phyloP scores from a whole-genome alignment of 805 yeast species.

The Yamadazyma takamatsuzukensis region DNA sequence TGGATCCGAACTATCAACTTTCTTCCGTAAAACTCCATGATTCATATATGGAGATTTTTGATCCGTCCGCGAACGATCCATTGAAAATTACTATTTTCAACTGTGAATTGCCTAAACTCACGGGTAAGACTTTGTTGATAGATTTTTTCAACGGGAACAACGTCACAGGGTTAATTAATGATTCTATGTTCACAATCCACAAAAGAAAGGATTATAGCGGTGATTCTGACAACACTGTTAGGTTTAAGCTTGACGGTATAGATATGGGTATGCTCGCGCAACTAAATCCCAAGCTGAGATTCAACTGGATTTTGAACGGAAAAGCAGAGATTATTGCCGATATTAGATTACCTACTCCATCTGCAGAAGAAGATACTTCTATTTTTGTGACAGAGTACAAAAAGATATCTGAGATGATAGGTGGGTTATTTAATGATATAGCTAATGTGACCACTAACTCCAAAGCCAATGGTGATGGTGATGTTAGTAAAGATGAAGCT shows the following conservation, averaged over 20 bases:
- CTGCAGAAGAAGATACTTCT: slow-evolving; percentile 17
- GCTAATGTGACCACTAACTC: slow-evolving; percentile 8
- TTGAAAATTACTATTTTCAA: slow-evolving; percentile 57
- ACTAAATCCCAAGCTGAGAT: slow-evolving; percentile 37
- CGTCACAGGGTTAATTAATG: slow-evolving; percentile 71
- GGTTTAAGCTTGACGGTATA: slow-evolving; percentile 41
- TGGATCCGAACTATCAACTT: slow-evolving; percentile 33
- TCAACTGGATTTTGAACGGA: slow-evolving; percentile 73
- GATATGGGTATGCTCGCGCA: slow-evolving; percentile 31
- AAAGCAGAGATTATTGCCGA: slow-evolving; percentile 69
- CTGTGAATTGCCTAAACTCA: slow-evolving; percentile 58
- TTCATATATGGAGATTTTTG: slow-evolving; percentile 41
- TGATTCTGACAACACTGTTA: slow-evolving; percentile 26
- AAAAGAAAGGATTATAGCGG: slow-evolving; percentile 55
- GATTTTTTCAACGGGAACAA: slow-evolving; percentile 70
- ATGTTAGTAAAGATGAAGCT: slow-evolving; percentile 16
- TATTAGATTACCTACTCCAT: slow-evolving; percentile 62
- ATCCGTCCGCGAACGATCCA: slow-evolving; percentile 23
- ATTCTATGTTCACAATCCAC: slow-evolving; percentile 72
- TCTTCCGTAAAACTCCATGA: slow-evolving; percentile 47
- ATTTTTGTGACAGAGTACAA: slow-evolving; percentile 17
- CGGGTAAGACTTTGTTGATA: slow-evolving; percentile 54
- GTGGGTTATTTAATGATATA: slow-evolving; percentile 23
- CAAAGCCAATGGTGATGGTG: slow-evolving; percentile 2
- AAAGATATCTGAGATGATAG: slow-evolving; percentile 23